Percentiles rank a stretch among this genome's conserved stretches.
phyloP scores from a whole-genome alignment of 1,284 basidiomycete genomes.

The Trichosporon asahii region DNA sequence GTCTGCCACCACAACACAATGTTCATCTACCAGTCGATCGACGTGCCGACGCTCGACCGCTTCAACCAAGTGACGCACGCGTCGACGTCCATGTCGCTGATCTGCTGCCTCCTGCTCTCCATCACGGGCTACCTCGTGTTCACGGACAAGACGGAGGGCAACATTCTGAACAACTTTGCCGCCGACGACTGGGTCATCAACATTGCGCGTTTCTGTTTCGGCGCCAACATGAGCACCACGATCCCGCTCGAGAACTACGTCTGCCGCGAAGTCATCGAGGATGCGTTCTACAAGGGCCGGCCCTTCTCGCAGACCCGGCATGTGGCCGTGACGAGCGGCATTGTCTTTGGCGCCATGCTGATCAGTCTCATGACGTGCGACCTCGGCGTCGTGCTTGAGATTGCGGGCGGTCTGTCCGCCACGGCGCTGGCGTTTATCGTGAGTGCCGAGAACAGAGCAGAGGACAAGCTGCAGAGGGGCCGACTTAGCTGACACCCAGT shows the following conservation, averaged over 20 bases:
- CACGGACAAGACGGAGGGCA: constrained; percentile 88
- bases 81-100: constrained; percentile 74
- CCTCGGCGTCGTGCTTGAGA: constrained; percentile 93
- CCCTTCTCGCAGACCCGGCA: constrained; percentile 77
- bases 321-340: constrained; percentile 80
- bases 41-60: constrained; percentile 79
- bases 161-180: constrained; percentile 89
- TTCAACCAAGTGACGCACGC: constrained; percentile 92
- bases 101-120: constrained; percentile 77
- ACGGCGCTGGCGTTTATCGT: constrained; percentile 89
- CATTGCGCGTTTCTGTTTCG: constrained; percentile 90
- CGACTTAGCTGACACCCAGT: constrained; percentile 42
- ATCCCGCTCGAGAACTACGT: constrained; percentile 44
- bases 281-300: constrained; percentile 85
- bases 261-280: constrained; percentile 71
- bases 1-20: constrained; percentile 92
- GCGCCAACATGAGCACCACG: constrained; percentile 97
- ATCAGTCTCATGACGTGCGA: constrained; percentile 91
- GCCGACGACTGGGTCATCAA: constrained; percentile 78
- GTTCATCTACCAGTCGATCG: constrained; percentile 88
- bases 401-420: constrained; percentile 91
- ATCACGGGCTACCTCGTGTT: constrained; percentile 91
- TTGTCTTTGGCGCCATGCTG: constrained; percentile 78
- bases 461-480: not conserved
- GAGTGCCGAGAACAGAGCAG: constrained; percentile 27